A percentile compares a stretch with the other conserved stretches of the same genome.
Conservation (phyloP, 371 early-diverging fungal genomes). For the Polyrhizophydium stewartii region DNA sequence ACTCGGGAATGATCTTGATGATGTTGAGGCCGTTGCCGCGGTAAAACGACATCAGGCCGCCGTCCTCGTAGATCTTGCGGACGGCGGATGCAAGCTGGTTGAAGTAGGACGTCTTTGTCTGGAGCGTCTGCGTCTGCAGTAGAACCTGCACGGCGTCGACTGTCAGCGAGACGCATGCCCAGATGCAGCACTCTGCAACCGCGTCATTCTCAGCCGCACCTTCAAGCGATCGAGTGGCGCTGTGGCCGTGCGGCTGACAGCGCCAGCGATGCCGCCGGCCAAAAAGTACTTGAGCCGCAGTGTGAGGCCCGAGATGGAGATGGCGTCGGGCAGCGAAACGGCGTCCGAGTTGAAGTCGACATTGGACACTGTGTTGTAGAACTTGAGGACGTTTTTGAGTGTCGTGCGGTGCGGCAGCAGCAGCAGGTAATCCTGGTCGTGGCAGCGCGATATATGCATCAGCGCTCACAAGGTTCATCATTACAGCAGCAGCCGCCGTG, state of each 20-base stretch:
- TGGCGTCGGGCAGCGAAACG: conserved; percentile 9
- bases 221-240: conserved; percentile 92
- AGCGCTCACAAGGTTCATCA: no score
- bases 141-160: conserved; percentile 28
- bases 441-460: no score
- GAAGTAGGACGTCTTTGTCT: background rate
- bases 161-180: no score
- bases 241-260: conserved; percentile 85
- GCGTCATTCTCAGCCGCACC: conserved; percentile 33
- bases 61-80: conserved; percentile 69
- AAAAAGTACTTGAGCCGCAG: conserved; percentile 63
- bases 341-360: conserved; percentile 31
- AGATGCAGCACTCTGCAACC: background rate
- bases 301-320: conserved; percentile 15
- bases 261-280: conserved; percentile 90
- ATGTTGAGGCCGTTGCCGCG: conserved; percentile 92
- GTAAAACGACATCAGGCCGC: conserved; percentile 81
- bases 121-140: conserved; percentile 66
- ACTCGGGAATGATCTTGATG: conserved; percentile 87
- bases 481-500: no score
- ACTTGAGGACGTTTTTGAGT: conserved; percentile 57
- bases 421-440: conserved; percentile 54
- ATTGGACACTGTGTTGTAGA: conserved; percentile 47
- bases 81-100: background rate
- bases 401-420: conserved; percentile 53